Conservation (phyloP, 1,139 yeast species). For the Meyerozyma guilliermondii region DNA sequence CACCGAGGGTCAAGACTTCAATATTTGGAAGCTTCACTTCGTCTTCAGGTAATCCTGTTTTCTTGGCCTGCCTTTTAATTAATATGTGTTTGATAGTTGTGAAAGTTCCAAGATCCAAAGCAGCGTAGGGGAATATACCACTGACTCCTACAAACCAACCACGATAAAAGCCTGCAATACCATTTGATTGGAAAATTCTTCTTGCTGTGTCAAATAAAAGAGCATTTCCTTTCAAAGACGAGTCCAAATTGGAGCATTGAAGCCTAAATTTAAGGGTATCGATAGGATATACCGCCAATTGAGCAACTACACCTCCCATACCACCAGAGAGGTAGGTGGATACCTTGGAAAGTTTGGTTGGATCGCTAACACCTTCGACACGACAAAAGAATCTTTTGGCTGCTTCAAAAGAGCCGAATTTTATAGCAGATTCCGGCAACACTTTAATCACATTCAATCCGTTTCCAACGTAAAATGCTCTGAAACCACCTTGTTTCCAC, state of each 20-base stretch:
- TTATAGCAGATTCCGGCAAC: constrained; percentile 96
- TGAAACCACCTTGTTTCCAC: constrained; percentile 84
- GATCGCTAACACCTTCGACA: constrained; percentile 73
- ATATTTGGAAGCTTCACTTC: constrained; percentile 75
- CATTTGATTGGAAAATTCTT: constrained; percentile 77
- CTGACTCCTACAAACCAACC: constrained; percentile 84
- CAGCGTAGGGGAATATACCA: constrained; percentile 97
- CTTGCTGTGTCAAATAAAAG: constrained; percentile 63
- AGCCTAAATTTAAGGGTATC: constrained; percentile 87
- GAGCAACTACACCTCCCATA: constrained; percentile 90
- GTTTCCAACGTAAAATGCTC: constrained; percentile 89
- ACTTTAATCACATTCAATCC: constrained; percentile 92
- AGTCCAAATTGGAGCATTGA: constrained; percentile 71
- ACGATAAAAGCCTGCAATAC: constrained; percentile 71
- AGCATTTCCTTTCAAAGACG: constrained; percentile 53
- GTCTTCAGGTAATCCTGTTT: constrained; percentile 45
- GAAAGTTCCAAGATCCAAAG: constrained; percentile 90
- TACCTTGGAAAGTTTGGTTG: constrained; percentile 63
- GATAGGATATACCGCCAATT: constrained; percentile 90
- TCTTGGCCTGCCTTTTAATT: constrained; percentile 56
- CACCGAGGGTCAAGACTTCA: constrained; percentile 84
- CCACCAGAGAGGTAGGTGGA: constrained; percentile 94
- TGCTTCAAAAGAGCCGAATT: constrained; percentile 92
- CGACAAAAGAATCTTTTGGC: constrained; percentile 72
- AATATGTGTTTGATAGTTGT: constrained; percentile 79